Conservation (phyloP, 768 basidiomycete genomes). For the Suillus bovinus region DNA sequence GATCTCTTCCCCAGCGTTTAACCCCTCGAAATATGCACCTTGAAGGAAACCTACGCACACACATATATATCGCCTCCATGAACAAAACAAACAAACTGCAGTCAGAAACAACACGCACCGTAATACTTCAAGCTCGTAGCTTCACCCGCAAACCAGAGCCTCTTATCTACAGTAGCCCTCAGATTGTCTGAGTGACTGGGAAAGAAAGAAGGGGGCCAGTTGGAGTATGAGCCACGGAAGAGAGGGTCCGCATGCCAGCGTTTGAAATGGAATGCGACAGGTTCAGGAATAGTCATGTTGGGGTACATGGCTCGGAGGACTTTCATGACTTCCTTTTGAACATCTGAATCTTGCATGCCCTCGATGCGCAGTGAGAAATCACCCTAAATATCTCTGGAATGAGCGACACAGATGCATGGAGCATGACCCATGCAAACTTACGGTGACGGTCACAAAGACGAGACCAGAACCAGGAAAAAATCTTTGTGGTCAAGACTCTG, state of each 20-base stretch:
- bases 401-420: background rate
- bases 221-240: conserved; percentile 53
- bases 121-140: conserved; percentile 58
- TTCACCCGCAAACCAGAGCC: conserved; percentile 66
- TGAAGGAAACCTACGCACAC: conserved; percentile 49
- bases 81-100: conserved; percentile 5
- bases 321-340: conserved; percentile 53
- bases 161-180: conserved; percentile 48
- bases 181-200: conserved; percentile 55
- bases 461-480: conserved; percentile 65
- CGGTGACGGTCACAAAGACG: conserved; percentile 29
- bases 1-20: conserved; percentile 39
- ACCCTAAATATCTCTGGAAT: conserved; percentile 39
- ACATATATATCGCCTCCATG: background rate
- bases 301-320: conserved; percentile 65
- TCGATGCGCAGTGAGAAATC: conserved; percentile 63
- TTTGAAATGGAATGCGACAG: conserved; percentile 54
- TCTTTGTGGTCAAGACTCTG: conserved; percentile 57
- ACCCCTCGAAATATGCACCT: conserved; percentile 59
- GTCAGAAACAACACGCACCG: conserved; percentile 41
- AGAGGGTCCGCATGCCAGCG: conserved; percentile 55
- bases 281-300: conserved; percentile 51
- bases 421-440: conserved; percentile 10
- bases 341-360: conserved; percentile 43
- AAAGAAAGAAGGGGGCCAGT: conserved; percentile 67